Evolutionary conservation across 352 stramenopile genomes (phyloP), one percentile per base, ranked within the genome.

Genomic region (Aphanomyces euteiches): DNA sequence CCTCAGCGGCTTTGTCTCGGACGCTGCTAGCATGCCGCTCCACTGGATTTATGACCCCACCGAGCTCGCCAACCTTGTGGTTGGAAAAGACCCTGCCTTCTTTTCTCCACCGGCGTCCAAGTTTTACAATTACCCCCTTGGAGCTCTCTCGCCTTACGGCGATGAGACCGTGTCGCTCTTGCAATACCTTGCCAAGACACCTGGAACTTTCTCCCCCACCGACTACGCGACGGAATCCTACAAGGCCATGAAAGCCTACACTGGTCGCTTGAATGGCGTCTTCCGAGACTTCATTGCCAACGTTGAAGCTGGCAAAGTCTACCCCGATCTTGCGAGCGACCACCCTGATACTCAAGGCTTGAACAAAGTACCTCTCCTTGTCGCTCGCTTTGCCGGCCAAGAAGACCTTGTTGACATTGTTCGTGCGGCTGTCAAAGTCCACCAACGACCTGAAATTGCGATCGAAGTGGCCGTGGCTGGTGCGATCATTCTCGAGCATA

Each of bases 31-130:
- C 36, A 88, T 90, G 83, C 80, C 80, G 0, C 79, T 90, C 37
- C 83, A 90, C 76, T 90, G 83, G 83, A 87, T 90, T 80, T 90
- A 90, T 74, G 83, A 90, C 71, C 68, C 34, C 28, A 76, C 74
- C 53, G 80, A 86, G 74, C 76, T 88, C 58, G 57, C 73, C 39
- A 34, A 69, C 60, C 79, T 85, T 38, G 73, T 77, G 34, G 73
- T 54, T 3, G 73, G 77, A 7, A 54, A 74, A 60, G 47, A 70
- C 61, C 53, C 78, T 3, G 81, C 88, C 63, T 89, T 90, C 64
- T 79, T 85, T 45, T 75, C 84, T 54, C 81, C 83, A 56, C 83
- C 83, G 40, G 67, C 79, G 36, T 87, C 79, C 60, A 82, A 81
- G 58, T 90, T 86, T 75, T 90, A 90, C 75, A 73, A 71, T 66